Base-by-base conservation (phyloP, 352 stramenopile genomes). In the Phytophthora brassicae region DNA sequence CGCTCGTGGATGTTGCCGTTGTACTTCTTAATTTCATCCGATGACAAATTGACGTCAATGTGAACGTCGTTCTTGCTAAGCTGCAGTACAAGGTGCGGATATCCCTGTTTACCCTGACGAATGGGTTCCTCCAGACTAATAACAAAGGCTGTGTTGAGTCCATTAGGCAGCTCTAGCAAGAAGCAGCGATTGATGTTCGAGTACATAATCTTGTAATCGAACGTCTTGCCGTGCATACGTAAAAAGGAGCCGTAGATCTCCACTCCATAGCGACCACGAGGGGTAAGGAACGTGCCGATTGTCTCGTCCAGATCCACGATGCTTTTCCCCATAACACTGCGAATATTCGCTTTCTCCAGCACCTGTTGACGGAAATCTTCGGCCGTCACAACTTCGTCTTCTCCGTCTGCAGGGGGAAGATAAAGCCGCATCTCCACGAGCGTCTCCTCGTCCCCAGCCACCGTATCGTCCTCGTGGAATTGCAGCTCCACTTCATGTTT, bases 201-300 rank as follows among this genome's bases (percentile, higher is more conserved):
- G 85, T 99, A 99, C 79, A 97, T 94, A 71, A 99, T 99, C 81
- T 99, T 99, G 90, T 99, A 99, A 86, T 99, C 96, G 75, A 99
- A 99, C 64, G 97, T 99, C 68, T 97, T 97, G 69, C 96, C 96
- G 60, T 95, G 84, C 85, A 99, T 99, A 46, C 97, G 94, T 66
- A 99, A 77, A 75, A 98, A 99, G 9, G 86, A 94, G 48, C 85
- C 84, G 79, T 99, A 99, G 72, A 99, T 93, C 77, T 99, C 96
- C 55, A 99, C 94, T 6, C 86, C 90, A 66, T 99, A 99, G 60
- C 96, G 88, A 41, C 98, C 98, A 52, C 97, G 85, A 35, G 98
- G 98, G 29, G 96, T 99, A 51, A 99, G 82, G 79, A 99, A 99
- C 31, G 91, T 99, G 41, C 97, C 97, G 55, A 99, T 95, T 24